Evolutionary conservation across 352 stramenopile genomes (phyloP), one percentile per base, ranked within the genome.

Genomic region (Stephanocyclus meneghinianus): DNA sequence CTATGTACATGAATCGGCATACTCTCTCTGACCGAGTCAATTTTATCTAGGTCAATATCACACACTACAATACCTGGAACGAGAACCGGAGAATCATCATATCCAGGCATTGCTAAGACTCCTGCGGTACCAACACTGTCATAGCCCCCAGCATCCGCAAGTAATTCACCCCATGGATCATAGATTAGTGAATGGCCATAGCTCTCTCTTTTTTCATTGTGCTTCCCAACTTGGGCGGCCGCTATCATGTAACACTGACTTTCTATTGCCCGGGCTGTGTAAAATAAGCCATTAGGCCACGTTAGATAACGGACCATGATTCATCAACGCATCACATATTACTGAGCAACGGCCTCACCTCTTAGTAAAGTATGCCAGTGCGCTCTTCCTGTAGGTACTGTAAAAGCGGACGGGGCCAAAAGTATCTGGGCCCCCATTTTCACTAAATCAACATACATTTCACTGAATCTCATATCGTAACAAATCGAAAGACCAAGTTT

Each of bases 381-480:
- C 10, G 94, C 94, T 35, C 85, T 81, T 9, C 93, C 94, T 7
- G 93, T 96, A 37, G 91, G 89, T 15, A 95, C 83, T 21, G 93
- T 97, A 78, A 97, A 97, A 11, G 94, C 94, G 15, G 81, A 91
- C 11, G 94, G 94, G 11, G 94, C 85, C 59, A 96, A 81, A 8
- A 96, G 59, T 50, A 96, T 80, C 59, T 95, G 65, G 0, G 90
- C 90, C 18, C 84, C 85, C 15, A 78, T 70, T 55, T 81, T 59
- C 60, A 91, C 80, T n/a, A 96, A 66, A 35, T 85, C 67, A 11
- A 81, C 67, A 79, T 95, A 96, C 67, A 95, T 84, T 86, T 96
- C 91, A 18, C 92, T 92, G 84, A 97, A 97, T 66, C 94, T 87
- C 48, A 96, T 65, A 79, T 97, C 94, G 71, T 96, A 97, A 79